Percentiles rank a stretch among this genome's conserved stretches.
Conservation (phyloP, 139 green algal genomes). For the Chlorella sp. region DNA sequence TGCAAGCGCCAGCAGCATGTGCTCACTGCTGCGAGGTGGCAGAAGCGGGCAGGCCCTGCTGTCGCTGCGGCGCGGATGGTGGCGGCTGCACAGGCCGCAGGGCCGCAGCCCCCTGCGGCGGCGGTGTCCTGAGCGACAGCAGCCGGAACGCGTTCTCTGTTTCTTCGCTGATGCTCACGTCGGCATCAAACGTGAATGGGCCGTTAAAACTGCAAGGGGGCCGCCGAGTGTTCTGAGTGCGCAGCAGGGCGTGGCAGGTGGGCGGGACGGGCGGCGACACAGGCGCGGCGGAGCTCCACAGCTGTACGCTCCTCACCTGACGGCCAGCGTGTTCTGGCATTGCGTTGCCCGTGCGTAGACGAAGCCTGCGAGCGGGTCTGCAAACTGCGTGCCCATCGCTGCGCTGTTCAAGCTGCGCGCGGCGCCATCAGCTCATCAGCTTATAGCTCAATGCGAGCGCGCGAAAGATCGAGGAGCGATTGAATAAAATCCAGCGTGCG, state of each 20-base stretch:
- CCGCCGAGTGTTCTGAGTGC: not conserved
- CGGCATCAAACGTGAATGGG: not conserved
- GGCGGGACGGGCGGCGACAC: not conserved
- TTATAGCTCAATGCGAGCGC: no score
- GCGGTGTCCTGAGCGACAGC: not conserved
- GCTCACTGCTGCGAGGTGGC: not conserved
- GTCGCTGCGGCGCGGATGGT: not conserved
- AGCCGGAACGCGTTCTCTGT: constrained; percentile 17
- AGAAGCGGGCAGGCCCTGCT: not conserved
- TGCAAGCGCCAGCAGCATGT: not conserved
- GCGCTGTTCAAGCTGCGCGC: no score
- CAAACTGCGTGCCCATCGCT: not conserved
- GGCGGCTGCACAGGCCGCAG: not conserved
- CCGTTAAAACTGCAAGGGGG: not conserved
- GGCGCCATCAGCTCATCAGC: no score
- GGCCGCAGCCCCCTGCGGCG: not conserved
- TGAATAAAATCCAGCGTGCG: no score
- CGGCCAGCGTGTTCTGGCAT: not conserved
- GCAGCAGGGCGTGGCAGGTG: not conserved
- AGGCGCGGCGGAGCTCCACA: not conserved
- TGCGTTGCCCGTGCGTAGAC: constrained; percentile 6
- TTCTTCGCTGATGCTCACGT: not conserved
- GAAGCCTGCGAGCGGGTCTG: not conserved
- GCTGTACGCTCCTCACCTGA: not conserved
- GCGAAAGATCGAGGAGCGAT: no score